These are phyloP conservation scores for Lipomyces chichibuensis DNA, from an alignment of 805 yeast genomes.

Conservation along the genomic window DNA sequence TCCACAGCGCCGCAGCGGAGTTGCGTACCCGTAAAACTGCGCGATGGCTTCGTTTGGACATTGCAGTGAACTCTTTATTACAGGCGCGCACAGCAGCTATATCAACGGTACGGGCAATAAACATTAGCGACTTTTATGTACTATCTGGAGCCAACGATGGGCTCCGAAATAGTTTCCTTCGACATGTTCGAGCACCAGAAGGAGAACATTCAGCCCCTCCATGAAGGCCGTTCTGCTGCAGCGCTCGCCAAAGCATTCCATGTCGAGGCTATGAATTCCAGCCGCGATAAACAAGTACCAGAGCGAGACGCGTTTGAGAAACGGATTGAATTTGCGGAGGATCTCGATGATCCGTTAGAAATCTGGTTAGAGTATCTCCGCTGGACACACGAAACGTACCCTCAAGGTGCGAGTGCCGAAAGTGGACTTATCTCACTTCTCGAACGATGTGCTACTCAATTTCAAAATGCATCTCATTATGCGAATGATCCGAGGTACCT, in stretches of 20 bases:
- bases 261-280: constrained; percentile 33
- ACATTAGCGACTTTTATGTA: background rate
- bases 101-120: background rate
- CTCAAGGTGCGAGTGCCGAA: constrained; percentile 63
- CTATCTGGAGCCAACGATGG: background rate
- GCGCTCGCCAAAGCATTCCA: constrained; percentile 55
- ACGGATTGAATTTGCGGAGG: constrained; percentile 52
- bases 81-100: background rate
- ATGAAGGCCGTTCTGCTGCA: constrained; percentile 69
- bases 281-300: constrained; percentile 38
- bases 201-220: constrained; percentile 71
- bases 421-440: constrained; percentile 67
- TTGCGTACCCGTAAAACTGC: background rate
- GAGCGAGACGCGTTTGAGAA: constrained; percentile 50
- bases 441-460: constrained; percentile 71
- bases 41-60: background rate
- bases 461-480: constrained; percentile 66
- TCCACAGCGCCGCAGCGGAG: background rate
- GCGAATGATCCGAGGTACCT: constrained; percentile 82
- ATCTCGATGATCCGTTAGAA: constrained; percentile 81
- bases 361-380: constrained; percentile 69
- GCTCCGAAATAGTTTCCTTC: constrained; percentile 43
- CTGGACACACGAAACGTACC: constrained; percentile 66
- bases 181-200: constrained; percentile 62
- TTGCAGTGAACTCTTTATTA: background rate